phyloP scores from a whole-genome alignment of 1,284 basidiomycete genomes.

The Microbotryomycetes sp. region DNA sequence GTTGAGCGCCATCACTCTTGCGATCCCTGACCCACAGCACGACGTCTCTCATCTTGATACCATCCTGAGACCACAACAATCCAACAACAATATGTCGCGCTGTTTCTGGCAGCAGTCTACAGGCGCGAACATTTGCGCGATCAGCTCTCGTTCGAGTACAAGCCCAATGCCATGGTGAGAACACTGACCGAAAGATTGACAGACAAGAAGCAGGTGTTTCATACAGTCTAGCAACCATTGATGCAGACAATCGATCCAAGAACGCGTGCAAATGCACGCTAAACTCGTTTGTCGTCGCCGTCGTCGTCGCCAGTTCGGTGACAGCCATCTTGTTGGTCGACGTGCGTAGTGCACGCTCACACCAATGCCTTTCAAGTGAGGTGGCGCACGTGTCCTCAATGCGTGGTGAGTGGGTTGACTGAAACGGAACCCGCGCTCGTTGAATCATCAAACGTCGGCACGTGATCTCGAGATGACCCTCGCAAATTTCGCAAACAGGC shows the following conservation, averaged over 20 bases:
- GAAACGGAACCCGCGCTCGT: no score
- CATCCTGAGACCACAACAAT: slow-evolving; percentile 79
- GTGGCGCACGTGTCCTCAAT: no score
- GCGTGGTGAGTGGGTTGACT: no score
- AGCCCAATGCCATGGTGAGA: background rate
- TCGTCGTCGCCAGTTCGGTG: background rate
- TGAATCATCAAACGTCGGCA: no score
- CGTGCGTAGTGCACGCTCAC: no score
- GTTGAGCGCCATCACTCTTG: slow-evolving; percentile 49
- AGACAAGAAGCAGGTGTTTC: slow-evolving; percentile 85
- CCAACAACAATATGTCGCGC: slow-evolving; percentile 89
- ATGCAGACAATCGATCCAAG: slow-evolving; percentile 77
- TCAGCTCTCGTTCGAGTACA: slow-evolving; percentile 1
- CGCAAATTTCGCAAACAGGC: no score
- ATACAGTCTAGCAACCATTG: slow-evolving; percentile 75
- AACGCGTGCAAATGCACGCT: slow-evolving; percentile 52
- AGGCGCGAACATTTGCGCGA: slow-evolving; percentile 12
- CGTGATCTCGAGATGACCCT: no score
- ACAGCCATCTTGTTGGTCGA: no score
- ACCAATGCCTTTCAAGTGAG: no score
- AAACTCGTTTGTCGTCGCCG: background rate
- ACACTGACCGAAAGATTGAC: slow-evolving; percentile 74
- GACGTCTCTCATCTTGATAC: slow-evolving; percentile 60
- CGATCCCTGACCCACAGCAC: slow-evolving; percentile 64
- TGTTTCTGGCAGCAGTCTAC: slow-evolving; percentile 67